Conservation (phyloP, 2,329 filamentous ascomycete genomes). For the Penicillium sp. region DNA sequence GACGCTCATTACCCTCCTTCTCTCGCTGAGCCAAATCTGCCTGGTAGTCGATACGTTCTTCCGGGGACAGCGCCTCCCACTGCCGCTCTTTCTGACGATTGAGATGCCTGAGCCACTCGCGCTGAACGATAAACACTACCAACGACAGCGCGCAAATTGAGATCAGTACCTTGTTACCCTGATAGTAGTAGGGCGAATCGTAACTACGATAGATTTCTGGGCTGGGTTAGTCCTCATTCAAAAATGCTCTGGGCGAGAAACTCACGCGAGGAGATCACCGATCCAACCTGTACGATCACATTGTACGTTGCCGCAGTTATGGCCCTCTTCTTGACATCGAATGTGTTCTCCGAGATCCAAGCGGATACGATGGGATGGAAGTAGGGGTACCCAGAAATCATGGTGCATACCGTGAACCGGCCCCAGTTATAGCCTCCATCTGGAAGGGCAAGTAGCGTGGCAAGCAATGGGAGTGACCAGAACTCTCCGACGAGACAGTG, state of each 20-base stretch:
- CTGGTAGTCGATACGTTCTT: constrained; percentile 55
- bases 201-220: constrained; percentile 55
- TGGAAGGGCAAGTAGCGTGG: constrained; percentile 55
- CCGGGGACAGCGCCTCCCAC: constrained; percentile 54
- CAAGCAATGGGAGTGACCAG: constrained; percentile 58
- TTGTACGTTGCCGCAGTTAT: constrained; percentile 40
- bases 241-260: neutral
- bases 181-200: constrained; percentile 60
- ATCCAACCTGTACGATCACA: constrained; percentile 39
- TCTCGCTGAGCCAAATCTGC: constrained; percentile 51
- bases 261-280: constrained; percentile 36
- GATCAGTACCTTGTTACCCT: constrained; percentile 59
- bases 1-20: constrained; percentile 55
- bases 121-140: constrained; percentile 53
- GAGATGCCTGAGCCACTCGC: constrained; percentile 49
- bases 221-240: neutral
- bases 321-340: constrained; percentile 37
- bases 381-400: constrained; percentile 60
- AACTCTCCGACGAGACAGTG: constrained; percentile 58
- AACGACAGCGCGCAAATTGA: constrained; percentile 56
- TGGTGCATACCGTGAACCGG: constrained; percentile 54
- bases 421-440: constrained; percentile 51
- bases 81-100: constrained; percentile 56
- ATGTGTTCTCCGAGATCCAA: constrained; percentile 36
- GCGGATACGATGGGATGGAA: constrained; percentile 55